phyloP scores from a whole-genome alignment of 2,329 filamentous ascomycete species.

The Penicillium corylophilum region DNA sequence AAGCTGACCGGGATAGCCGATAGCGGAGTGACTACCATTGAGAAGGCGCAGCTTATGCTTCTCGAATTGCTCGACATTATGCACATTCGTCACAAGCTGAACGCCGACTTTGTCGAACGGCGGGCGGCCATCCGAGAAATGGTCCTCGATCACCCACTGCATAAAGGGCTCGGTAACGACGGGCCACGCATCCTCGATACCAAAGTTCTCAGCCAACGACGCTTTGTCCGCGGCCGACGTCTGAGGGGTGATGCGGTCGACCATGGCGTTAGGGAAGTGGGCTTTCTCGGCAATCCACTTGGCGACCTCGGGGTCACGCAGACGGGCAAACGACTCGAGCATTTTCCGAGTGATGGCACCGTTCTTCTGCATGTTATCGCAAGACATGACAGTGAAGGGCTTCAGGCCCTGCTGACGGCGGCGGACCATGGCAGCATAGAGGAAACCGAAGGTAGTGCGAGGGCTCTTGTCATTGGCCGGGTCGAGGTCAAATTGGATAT shows the following conservation, averaged over 20 bases:
- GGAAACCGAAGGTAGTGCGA: constrained; percentile 53
- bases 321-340: constrained; percentile 52
- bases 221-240: constrained; percentile 49
- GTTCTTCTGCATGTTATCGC: constrained; percentile 60
- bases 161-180: constrained; percentile 58
- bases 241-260: constrained; percentile 56
- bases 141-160: constrained; percentile 58
- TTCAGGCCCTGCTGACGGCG: constrained; percentile 49
- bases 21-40: constrained; percentile 54
- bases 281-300: constrained; percentile 51
- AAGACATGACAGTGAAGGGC: constrained; percentile 57
- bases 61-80: constrained; percentile 56
- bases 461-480: constrained; percentile 45
- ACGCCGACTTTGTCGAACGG: constrained; percentile 55
- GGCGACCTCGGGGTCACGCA: constrained; percentile 50
- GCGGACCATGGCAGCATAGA: constrained; percentile 52
- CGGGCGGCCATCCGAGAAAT: constrained; percentile 53
- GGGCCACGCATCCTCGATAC: constrained; percentile 53
- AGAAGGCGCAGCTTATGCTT: constrained; percentile 58
- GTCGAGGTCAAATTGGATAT: constrained; percentile 51
- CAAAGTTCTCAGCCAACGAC: constrained; percentile 46
- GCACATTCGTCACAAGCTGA: constrained; percentile 53
- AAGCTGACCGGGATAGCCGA: constrained; percentile 53
- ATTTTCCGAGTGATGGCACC: constrained; percentile 54
- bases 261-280: constrained; percentile 57